Evolutionary conservation across 768 basidiomycete species (phyloP).

Genomic region (Termitomyces eurrhizus): DNA sequence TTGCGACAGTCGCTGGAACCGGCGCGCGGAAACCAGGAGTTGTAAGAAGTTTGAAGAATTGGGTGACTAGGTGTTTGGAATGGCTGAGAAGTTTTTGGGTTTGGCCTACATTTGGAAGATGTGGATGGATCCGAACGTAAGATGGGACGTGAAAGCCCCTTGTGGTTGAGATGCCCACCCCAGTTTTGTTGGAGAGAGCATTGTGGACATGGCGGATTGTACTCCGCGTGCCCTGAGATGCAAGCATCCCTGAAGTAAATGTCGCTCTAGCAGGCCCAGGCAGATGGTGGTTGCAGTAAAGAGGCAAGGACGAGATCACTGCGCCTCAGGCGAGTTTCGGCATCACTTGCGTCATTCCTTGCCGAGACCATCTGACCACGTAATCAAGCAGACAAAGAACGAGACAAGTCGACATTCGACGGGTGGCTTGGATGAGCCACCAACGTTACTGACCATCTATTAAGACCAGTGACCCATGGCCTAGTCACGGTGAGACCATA

Average conservation of each 20-base stretch:
- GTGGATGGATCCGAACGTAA: slow-evolving; percentile 28
- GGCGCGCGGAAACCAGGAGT: slow-evolving; percentile 46
- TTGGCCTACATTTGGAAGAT: slow-evolving; percentile 27
- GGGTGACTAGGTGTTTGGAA: slow-evolving; percentile 51
- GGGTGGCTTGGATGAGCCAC: no score
- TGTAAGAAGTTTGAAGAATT: slow-evolving; percentile 53
- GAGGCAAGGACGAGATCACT: not conserved
- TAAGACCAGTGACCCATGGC: no score
- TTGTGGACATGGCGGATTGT: slow-evolving; percentile 35
- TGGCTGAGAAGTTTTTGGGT: slow-evolving; percentile 46
- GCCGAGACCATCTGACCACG: not conserved
- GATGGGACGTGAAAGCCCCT: slow-evolving; percentile 46
- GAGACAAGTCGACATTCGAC: no score
- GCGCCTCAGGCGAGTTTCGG: not conserved
- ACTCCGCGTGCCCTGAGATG: slow-evolving; percentile 42
- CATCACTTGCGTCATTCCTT: slow-evolving; percentile 8
- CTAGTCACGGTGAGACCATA: no score
- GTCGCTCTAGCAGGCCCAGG: not conserved
- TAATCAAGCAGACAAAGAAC: slow-evolving; percentile 2
- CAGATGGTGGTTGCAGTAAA: not conserved
- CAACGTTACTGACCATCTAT: no score
- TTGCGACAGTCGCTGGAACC: slow-evolving; percentile 20
- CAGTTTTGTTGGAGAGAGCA: slow-evolving; percentile 24
- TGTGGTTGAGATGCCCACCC: slow-evolving; percentile 18
- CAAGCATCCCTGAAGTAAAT: slow-evolving; percentile 23